A percentile compares a stretch with the other conserved stretches of the same genome.
phyloP scores from a whole-genome alignment of 129 eudicot species.

The Glebionis coronaria region DNA sequence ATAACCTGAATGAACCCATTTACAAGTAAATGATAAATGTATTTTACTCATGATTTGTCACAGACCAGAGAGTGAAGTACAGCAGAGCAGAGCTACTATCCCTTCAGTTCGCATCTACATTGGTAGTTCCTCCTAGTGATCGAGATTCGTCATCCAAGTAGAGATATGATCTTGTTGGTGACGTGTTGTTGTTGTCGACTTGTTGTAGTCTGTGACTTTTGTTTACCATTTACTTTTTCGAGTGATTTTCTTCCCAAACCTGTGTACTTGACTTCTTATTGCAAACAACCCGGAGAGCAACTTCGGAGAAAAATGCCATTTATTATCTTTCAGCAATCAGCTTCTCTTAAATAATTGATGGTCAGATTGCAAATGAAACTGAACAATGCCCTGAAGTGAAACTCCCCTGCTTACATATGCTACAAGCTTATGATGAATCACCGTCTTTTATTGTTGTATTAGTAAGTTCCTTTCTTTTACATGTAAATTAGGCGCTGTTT shows the following conservation, averaged over 20 bases:
- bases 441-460: no score
- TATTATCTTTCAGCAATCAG: no score
- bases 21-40: background rate
- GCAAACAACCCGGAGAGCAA: background rate
- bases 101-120: conserved; percentile 50
- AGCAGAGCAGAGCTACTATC: conserved; percentile 69
- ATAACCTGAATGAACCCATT: no score
- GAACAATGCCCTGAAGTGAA: no score
- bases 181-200: background rate
- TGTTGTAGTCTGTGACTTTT: background rate
- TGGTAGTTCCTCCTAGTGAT: conserved; percentile 27
- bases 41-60: conserved; percentile 8
- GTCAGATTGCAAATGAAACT: no score
- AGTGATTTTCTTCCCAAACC: background rate
- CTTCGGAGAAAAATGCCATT: no score
- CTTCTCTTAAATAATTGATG: no score
- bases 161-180: conserved; percentile 7
- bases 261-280: background rate
- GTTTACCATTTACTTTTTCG: background rate
- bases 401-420: no score
- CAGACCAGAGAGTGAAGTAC: conserved; percentile 89
- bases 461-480: no score
- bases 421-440: no score
- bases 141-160: conserved; percentile 23
- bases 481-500: no score